Base-by-base conservation (phyloP, 441 rosid species). In the Gossypium davidsonii region DNA sequence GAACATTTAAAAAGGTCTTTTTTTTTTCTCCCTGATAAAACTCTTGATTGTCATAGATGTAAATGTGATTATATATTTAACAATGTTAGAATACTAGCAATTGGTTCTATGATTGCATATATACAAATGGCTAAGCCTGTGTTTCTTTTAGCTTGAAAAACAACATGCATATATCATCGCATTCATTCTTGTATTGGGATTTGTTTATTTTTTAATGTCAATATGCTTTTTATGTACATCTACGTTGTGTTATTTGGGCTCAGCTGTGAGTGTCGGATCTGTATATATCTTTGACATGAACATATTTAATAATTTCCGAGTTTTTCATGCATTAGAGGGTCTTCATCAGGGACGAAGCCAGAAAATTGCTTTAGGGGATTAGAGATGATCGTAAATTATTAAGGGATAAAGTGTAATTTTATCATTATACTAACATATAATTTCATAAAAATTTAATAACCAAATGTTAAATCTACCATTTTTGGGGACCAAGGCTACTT, bases 41-140 rank as follows among this genome's bases (percentile, higher is more conserved):
- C 56, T 61, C 61, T 57, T 5, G 52, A 42, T 64, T 70, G 75
- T 69, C 61, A 17, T 18, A 65, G 37, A 71, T 79, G 76, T 75
- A 67, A 63, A 74, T 67, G 55, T 67, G 67, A 44, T 26, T 72
- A 70, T 75, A 71, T 75, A 65, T 7, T 57, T 57, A 57, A 23
- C 46, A 37, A 34, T 52, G 37, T 57, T 25, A 21, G 55, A 75
- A 26, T 10, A 39, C 56, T 52, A 14, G 21, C 52, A 42, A 37
- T 21, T n/a, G 74, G 39, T 20, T 23, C 39, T 56, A 39, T n/a
- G 20, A 23, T 58, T 71, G 63, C 42, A 49, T 73, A 34, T 34
- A 34, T 34, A 59, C 17, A 25, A 63, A 49, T 25, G 11, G 23
- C 66, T 53, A 37, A 21, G 79, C 52, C 49, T 10, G 14, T 68